phyloP scores from a whole-genome alignment of 805 yeast species.

The Candida awuae region DNA sequence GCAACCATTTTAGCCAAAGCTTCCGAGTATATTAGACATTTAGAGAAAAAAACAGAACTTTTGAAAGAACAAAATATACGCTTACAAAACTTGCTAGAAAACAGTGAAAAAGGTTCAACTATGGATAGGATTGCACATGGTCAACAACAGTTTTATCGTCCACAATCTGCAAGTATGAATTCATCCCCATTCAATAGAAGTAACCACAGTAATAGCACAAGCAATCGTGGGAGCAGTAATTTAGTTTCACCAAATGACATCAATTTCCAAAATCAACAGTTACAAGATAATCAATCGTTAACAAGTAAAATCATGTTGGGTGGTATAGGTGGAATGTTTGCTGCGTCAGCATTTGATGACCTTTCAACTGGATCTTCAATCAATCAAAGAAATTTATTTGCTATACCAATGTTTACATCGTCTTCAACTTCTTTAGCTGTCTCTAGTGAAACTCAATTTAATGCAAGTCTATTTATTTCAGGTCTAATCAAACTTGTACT shows the following conservation, averaged over 20 bases:
- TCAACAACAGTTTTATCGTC: conserved; percentile 7
- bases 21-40: conserved; percentile 67
- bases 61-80: conserved; percentile 41
- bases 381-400: conserved; percentile 23
- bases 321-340: conserved; percentile 57
- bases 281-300: conserved; percentile 17
- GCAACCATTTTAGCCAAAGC: conserved; percentile 72
- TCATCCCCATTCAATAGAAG: conserved; percentile 12
- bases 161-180: conserved; percentile 12
- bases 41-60: conserved; percentile 51
- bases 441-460: too few relatives aligned
- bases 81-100: conserved; percentile 21
- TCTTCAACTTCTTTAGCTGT: not conserved
- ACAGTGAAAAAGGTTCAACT: conserved; percentile 9
- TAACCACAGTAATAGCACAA: conserved; percentile 10
- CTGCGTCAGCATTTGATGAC: conserved; percentile 51
- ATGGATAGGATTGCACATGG: conserved; percentile 1
- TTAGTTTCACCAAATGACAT: conserved; percentile 12
- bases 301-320: conserved; percentile 49
- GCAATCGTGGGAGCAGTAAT: conserved; percentile 6
- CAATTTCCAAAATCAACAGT: conserved; percentile 6
- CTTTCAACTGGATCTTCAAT: conserved; percentile 27
- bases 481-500: conserved; percentile 24
- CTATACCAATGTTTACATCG: conserved; percentile 24
- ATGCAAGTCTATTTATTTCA: conserved; percentile 23